These are phyloP conservation scores for Hansenula lynferdii DNA, from an alignment of 1,139 yeast genomes.

Conservation along the genomic window DNA sequence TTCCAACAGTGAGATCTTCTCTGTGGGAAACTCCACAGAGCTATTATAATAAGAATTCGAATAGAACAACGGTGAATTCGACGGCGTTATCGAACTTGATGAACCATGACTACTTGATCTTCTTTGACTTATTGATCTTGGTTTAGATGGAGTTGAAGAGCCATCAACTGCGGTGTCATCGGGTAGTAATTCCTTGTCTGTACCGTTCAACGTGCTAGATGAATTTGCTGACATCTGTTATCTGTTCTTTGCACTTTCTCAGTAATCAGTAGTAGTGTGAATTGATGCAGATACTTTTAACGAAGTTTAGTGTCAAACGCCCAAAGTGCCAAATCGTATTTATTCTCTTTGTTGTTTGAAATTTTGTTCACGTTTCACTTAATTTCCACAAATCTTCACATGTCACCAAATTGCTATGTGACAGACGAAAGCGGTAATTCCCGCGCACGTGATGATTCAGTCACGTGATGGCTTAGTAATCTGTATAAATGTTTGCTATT, in stretches of 20 bases:
- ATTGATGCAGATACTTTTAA: too few species aligned
- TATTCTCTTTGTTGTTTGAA: neutral
- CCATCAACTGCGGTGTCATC: neutral
- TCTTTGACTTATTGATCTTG: slow-evolving; percentile 9
- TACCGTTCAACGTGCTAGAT: neutral
- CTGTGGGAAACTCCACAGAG: slow-evolving; percentile 22
- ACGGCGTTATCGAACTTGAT: slow-evolving; percentile 12
- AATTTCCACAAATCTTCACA: neutral
- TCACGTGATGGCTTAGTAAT: too few species aligned
- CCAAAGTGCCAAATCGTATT: too few species aligned
- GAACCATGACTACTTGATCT: slow-evolving; percentile 12
- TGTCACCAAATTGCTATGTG: neutral
- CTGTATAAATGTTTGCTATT: too few species aligned
- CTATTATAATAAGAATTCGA: slow-evolving; percentile 10
- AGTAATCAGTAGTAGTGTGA: too few species aligned
- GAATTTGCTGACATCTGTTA: neutral
- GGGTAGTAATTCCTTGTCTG: neutral
- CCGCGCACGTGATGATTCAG: neutral
- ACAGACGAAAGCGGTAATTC: neutral
- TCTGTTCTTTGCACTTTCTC: too few species aligned
- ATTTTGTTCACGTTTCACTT: neutral
- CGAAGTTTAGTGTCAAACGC: too few species aligned
- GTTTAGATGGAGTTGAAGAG: too few species aligned
- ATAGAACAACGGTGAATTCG: slow-evolving; percentile 19
- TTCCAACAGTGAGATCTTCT: slow-evolving; percentile 30